Base-by-base conservation (phyloP, 768 basidiomycete species). In the Rhizopogon vinicolor region DNA sequence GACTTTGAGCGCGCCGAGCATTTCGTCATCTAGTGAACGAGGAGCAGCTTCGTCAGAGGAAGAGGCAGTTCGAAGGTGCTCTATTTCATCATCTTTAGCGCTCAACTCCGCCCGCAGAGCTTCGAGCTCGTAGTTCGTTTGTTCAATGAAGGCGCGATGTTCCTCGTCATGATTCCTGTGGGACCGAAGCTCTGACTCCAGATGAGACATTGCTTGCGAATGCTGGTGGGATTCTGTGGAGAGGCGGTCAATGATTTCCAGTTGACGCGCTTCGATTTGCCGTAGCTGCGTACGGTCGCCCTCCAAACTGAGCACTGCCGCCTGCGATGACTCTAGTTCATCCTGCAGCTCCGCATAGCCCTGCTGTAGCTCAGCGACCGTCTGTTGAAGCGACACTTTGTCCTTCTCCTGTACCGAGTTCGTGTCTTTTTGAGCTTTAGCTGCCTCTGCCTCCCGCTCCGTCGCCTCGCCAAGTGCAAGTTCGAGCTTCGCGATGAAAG, bases 41-140 rank as follows among this genome's bases (percentile, higher is more conserved):
- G 79, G 68, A 2, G 66, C 67, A 50, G 72, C 65, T 3, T 73
- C 65, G n/a, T 67, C 64, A 0, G 72, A 63, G 2, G 79, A 71
- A 28, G 78, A 73, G 25, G 79, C 72, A 37, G 71, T 72, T 41
- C 68, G 73, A 12, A 87, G 74, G 40, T 74, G 77, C 59, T 84
- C 80, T 53, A 90, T 70, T 65, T 92, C 89, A 52, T 86, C 79
- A 46, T 88, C 86, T 61, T 83, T 85, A 52, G 75, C 72, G 42
- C 66, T 67, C 31, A 90, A 68, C 58, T 91, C 87, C 51, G 74
- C 69, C 18, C 83, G 83, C 35, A 91, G 78, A n/a, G 70, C 57
- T 71, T 92, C 90, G 55, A 89, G 78, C 63, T 92, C 91, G 53
- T 79, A 78, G 57, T 84, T 82, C 5, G 85, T 83, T 54, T 80